Percentiles rank a stretch among this genome's conserved stretches.
These are phyloP conservation scores for Phytophthora quininea DNA, from an alignment of 352 stramenopile genomes.

Conservation along the genomic window DNA sequence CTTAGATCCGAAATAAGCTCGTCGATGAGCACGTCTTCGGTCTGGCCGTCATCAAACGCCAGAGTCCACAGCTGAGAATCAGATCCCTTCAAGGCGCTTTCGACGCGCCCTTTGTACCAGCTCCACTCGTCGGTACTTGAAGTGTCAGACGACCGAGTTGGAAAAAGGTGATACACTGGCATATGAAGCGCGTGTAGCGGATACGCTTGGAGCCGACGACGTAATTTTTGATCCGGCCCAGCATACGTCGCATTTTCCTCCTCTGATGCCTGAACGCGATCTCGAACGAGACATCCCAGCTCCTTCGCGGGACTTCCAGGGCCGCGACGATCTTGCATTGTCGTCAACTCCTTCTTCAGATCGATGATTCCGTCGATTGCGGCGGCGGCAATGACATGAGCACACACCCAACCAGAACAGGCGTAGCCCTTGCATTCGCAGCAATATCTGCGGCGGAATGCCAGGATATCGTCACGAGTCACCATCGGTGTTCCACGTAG, in stretches of 20 bases:
- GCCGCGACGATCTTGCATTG: neutral
- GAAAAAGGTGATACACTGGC: neutral
- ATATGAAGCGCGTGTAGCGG: neutral
- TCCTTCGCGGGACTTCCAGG: neutral
- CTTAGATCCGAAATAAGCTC: too few species aligned
- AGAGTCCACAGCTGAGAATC: neutral
- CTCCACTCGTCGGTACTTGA: neutral
- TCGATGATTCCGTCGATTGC: neutral
- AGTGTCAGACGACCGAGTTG: neutral
- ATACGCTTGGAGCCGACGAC: neutral
- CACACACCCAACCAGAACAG: neutral
- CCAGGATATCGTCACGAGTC: too few species aligned
- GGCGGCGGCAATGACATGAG: neutral
- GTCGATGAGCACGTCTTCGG: too few species aligned
- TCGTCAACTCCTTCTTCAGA: neutral
- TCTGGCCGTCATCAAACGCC: neutral
- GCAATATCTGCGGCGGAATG: too few species aligned
- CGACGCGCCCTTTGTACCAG: neutral
- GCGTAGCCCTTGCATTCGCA: neutral
- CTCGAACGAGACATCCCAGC: neutral
- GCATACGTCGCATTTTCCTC: neutral
- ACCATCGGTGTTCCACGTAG: too few species aligned
- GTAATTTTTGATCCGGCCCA: neutral
- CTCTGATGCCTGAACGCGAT: neutral
- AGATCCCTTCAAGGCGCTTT: neutral